Percentiles rank a stretch among this genome's conserved stretches.
These are phyloP conservation scores for Biscogniauxia mediterranea DNA, from an alignment of 2,329 filamentous ascomycete genomes.

Conservation along the genomic window DNA sequence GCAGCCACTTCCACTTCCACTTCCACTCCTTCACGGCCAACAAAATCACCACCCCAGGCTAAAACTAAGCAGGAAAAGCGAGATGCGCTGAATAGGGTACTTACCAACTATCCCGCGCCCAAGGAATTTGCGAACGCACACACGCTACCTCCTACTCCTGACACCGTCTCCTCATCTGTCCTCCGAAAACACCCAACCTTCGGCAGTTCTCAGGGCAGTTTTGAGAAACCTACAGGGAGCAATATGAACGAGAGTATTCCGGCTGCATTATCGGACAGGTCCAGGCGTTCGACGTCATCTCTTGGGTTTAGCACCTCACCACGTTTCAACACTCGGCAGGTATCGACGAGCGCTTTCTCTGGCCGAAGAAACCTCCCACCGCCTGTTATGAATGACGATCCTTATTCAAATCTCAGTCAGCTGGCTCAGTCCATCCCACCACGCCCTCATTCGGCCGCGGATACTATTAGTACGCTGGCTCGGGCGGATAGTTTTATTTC, in stretches of 20 bases:
- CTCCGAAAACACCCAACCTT: slow-evolving; percentile 34
- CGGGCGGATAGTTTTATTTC: slow-evolving; percentile 44
- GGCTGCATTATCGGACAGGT: slow-evolving; percentile 15
- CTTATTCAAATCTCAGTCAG: slow-evolving; percentile 22
- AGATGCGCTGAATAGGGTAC: slow-evolving; percentile 46
- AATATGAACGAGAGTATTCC: slow-evolving; percentile 22
- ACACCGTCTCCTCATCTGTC: slow-evolving; percentile 58
- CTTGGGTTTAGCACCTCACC: slow-evolving; percentile 16
- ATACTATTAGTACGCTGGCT: slow-evolving; percentile 41
- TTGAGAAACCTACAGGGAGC: slow-evolving; percentile 15
- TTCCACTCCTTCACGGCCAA: slow-evolving; percentile 10
- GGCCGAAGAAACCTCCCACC: slow-evolving; percentile 27
- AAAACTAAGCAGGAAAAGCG: slow-evolving; percentile 46
- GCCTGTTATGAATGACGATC: slow-evolving; percentile 29
- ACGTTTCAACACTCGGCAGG: slow-evolving; percentile 24
- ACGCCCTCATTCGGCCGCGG: slow-evolving; percentile 48
- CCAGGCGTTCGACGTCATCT: slow-evolving; percentile 26
- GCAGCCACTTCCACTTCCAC: slow-evolving; percentile 21
- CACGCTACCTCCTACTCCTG: slow-evolving; percentile 55
- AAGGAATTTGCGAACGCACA: slow-evolving; percentile 42
- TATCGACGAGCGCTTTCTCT: slow-evolving; percentile 34
- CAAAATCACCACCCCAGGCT: slow-evolving; percentile 14
- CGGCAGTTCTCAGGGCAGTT: slow-evolving; percentile 28
- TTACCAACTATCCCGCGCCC: slow-evolving; percentile 44
- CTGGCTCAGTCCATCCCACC: slow-evolving; percentile 30